Percentiles rank a stretch among this genome's conserved stretches.
These are phyloP conservation scores for Sugiyamaella floridensis DNA, from an alignment of 805 yeast species.

Conservation along the genomic window DNA sequence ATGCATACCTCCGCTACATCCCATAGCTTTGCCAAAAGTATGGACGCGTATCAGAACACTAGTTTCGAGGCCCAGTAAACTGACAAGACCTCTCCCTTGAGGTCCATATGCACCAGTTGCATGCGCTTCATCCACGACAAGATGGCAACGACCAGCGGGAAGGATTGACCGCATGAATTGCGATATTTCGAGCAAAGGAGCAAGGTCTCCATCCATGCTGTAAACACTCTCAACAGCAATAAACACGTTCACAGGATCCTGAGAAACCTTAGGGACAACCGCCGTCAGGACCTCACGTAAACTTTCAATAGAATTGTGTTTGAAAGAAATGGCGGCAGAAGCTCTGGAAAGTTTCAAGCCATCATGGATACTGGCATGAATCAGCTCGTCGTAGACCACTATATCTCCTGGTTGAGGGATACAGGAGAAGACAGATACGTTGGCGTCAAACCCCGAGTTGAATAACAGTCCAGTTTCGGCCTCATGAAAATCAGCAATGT, in stretches of 20 bases:
- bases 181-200: conserved; percentile 15
- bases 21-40: conserved; percentile 24
- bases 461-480: conserved; percentile 19
- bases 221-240: conserved; percentile 22
- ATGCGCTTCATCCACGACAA: conserved; percentile 86
- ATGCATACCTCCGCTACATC: conserved; percentile 18
- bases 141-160: conserved; percentile 45
- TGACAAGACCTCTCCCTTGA: conserved; percentile 54
- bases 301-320: conserved; percentile 15
- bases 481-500: conserved; percentile 17
- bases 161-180: conserved; percentile 1
- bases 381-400: conserved; percentile 21
- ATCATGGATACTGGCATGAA: conserved; percentile 25
- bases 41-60: conserved; percentile 17
- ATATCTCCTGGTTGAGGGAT: conserved; percentile 21
- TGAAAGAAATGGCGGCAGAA: conserved; percentile 3
- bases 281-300: conserved; percentile 1
- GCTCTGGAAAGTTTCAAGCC: conserved; percentile 21
- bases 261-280: not conserved
- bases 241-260: conserved; percentile 12
- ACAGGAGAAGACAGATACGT: conserved; percentile 18
- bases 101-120: conserved; percentile 89
- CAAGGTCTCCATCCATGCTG: conserved; percentile 24
- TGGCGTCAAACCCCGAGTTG: conserved; percentile 25
- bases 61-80: conserved; percentile 13